Evolutionary conservation across 2,329 filamentous ascomycete species (phyloP), one percentile per base, ranked within the genome.

Genomic region (Zymoseptoria pseudotritici): DNA sequence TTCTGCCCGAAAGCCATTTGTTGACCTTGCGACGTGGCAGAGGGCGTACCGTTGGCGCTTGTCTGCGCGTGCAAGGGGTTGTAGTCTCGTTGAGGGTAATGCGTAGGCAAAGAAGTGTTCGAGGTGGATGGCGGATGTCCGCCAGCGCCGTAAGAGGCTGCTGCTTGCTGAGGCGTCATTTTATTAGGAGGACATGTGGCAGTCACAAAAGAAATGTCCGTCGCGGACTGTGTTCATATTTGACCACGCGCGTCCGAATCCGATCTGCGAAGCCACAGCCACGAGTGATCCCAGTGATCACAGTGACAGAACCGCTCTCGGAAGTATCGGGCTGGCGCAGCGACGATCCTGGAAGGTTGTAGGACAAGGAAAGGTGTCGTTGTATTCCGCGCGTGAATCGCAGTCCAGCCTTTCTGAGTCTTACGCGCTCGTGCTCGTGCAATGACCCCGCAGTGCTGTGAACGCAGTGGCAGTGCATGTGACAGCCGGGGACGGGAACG

Each of bases 1-100:
- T 67, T 68, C 36, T 70, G 67, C 52, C 62, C 62, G 21, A 65
- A 58, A n/a, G 58, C 62, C 49, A 52, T 54, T 54, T 63, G 61
- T 36, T 62, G 63, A 29, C 20, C 31, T 36, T 59, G 61, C 26
- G 55, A 21, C 10, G 31, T 42, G 13, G 55, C 24, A 21, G 17
- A 17, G 26, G 63, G 59, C 31, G 63, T 56, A 54, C 58, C 60
- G 53, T 58, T 62, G 26, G 58, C 24, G 19, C 55, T 50, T 52
- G 58, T 51, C 31, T 56, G 46, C 19, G 55, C 19, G 26, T 36
- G 46, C 53, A 62, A n/a, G 17, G 17, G 17, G 36, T 46, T n/a
- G 36, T 46, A 46, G 13, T 46, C 13, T 46, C 36, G 36, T 46
- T 7, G 36, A 46, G 36, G 13, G 36, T 46, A 13, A n/a, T 46